phyloP scores from a whole-genome alignment of 1,139 yeast species.

The Debaryomyces fabryi region DNA sequence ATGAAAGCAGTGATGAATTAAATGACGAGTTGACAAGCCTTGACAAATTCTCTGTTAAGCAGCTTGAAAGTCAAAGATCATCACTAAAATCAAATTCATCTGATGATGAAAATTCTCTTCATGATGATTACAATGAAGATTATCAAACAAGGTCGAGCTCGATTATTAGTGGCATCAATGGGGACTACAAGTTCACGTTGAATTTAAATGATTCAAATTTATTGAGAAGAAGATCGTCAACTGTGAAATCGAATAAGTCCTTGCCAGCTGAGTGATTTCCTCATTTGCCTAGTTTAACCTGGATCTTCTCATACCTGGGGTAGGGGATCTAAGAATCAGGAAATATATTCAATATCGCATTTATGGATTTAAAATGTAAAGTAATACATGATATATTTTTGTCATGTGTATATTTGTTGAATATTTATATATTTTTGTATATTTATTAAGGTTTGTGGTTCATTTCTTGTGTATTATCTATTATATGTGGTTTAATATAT shows the following conservation, averaged over 20 bases:
- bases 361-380: not conserved
- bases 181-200: slow-evolving; percentile 46
- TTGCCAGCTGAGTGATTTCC: not conserved
- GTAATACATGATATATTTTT: not conserved
- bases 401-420: not conserved
- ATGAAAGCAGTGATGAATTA: slow-evolving; percentile 24
- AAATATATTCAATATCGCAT: not conserved
- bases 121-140: slow-evolving; percentile 25
- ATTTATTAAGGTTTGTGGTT: slow-evolving; percentile 4
- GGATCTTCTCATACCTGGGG: not conserved
- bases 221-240: slow-evolving; percentile 36
- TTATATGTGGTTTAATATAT: not conserved
- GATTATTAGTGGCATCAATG: slow-evolving; percentile 42
- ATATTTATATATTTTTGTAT: slow-evolving; percentile 6
- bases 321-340: not conserved
- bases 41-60: slow-evolving; percentile 6
- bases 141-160: slow-evolving; percentile 49
- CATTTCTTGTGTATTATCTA: slow-evolving; percentile 7
- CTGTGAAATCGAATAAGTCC: slow-evolving; percentile 11
- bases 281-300: not conserved
- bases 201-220: slow-evolving; percentile 48
- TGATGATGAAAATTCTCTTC: slow-evolving; percentile 22
- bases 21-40: slow-evolving; percentile 18
- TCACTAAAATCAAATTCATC: slow-evolving; percentile 11
- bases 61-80: slow-evolving; percentile 6